Conservation (phyloP, 371 early-diverging fungal species). For the Funneliformis caledonium region DNA sequence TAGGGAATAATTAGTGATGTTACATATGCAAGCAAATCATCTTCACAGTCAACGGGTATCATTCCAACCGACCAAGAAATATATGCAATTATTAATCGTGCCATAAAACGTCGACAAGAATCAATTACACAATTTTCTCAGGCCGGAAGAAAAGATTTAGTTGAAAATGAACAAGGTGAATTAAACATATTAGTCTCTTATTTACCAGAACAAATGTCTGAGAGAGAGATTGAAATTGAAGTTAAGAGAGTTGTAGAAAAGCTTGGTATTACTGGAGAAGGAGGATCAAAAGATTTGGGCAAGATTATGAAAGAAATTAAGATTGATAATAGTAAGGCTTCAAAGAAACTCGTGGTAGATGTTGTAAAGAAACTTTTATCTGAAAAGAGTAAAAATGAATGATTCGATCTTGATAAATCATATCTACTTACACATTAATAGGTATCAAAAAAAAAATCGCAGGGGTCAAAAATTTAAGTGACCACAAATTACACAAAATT, state of each 20-base stretch:
- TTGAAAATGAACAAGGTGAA: conserved; percentile 64
- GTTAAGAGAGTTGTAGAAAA: conserved; percentile 57
- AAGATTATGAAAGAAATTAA: conserved; percentile 76
- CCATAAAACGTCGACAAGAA: conserved; percentile 76
- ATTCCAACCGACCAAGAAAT: conserved; percentile 55
- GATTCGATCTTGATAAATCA: too few species aligned
- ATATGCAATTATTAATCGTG: conserved; percentile 64
- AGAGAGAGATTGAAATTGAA: conserved; percentile 66
- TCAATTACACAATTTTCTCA: conserved; percentile 63
- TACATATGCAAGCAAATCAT: conserved; percentile 72
- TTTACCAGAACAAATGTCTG: conserved; percentile 71
- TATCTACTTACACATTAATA: too few species aligned
- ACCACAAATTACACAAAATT: too few species aligned
- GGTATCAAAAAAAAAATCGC: too few species aligned
- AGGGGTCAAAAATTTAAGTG: too few species aligned
- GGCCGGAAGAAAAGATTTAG: conserved; percentile 72
- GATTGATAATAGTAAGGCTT: conserved; percentile 63
- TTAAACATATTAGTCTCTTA: conserved; percentile 66
- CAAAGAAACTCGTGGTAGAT: conserved; percentile 69
- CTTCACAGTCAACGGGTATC: conserved; percentile 39
- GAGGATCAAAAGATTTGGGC: conserved; percentile 67
- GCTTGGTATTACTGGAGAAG: conserved; percentile 53
- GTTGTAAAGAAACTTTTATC: conserved; percentile 61
- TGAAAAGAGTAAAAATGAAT: background rate
- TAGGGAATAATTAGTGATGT: conserved; percentile 69